phyloP scores from a whole-genome alignment of 306 rosid genomes.

The Quercus wislizeni region DNA sequence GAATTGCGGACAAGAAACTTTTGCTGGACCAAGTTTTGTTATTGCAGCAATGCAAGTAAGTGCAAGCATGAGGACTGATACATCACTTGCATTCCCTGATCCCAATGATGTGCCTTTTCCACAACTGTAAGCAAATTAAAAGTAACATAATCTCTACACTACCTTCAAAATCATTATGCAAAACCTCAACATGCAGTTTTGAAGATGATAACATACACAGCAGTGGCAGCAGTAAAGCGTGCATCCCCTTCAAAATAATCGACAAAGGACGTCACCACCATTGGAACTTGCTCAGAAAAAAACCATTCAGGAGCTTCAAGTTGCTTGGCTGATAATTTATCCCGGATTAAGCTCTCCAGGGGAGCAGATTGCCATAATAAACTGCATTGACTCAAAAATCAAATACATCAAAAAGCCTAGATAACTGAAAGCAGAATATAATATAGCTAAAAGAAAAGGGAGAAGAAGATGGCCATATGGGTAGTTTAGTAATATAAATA shows the following conservation, averaged over 20 bases:
- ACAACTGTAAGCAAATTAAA: constrained; percentile 53
- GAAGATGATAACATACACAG: constrained; percentile 55
- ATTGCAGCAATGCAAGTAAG: constrained; percentile 83
- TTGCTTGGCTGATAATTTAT: constrained; percentile 70
- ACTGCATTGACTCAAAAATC: constrained; percentile 53
- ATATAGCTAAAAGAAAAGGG: constrained; percentile 10
- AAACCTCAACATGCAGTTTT: constrained; percentile 15
- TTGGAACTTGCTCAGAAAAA: constrained; percentile 88
- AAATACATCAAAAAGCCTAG: constrained; percentile 23
- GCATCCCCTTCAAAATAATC: constrained; percentile 63
- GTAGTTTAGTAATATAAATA: background rate
- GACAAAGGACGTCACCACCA: constrained; percentile 65
- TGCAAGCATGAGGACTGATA: constrained; percentile 78
- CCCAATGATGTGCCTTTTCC: constrained; percentile 44
- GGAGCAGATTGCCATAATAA: constrained; percentile 79
- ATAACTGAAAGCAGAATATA: constrained; percentile 16
- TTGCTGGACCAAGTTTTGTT: constrained; percentile 78
- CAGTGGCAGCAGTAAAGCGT: constrained; percentile 61
- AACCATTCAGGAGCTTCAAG: constrained; percentile 90
- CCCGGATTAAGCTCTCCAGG: constrained; percentile 78
- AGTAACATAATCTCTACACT: constrained; percentile 20
- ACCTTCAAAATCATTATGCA: constrained; percentile 19
- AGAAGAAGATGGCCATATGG: background rate
- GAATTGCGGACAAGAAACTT: constrained; percentile 84
- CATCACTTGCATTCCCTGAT: constrained; percentile 48